Evolutionary conservation across 306 rosid genomes (phyloP).

Genomic region (Vigna reflexopilosa): DNA sequence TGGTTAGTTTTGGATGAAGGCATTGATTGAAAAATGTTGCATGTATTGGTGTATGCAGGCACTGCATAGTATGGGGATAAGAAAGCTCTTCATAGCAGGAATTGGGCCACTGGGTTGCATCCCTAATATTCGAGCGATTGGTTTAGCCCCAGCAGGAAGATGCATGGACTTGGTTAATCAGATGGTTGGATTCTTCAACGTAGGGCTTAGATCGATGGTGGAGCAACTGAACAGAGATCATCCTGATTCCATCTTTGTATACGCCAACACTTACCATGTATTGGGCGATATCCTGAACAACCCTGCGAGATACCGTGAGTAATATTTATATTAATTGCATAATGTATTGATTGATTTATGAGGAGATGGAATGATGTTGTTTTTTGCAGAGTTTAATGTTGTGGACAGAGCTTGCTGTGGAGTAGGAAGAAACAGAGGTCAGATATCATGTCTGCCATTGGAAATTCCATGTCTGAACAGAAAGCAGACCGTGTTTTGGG

Average conservation of each 20-base stretch:
- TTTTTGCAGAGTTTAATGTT: slow-evolving; percentile 65
- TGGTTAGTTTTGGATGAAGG: not conserved
- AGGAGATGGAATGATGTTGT: not conserved
- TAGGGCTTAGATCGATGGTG: slow-evolving; percentile 66
- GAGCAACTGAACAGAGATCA: slow-evolving; percentile 58
- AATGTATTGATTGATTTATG: no score
- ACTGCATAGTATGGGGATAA: slow-evolving; percentile 61
- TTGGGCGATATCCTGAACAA: slow-evolving; percentile 78
- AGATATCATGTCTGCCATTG: slow-evolving; percentile 70
- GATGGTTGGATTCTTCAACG: slow-evolving; percentile 68
- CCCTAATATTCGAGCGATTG: slow-evolving; percentile 65
- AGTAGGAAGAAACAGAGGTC: slow-evolving; percentile 59
- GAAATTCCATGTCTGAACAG: slow-evolving; percentile 62
- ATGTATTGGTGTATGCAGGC: slow-evolving; percentile 44
- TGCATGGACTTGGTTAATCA: slow-evolving; percentile 71
- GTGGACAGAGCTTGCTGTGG: slow-evolving; percentile 86
- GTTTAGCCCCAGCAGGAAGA: slow-evolving; percentile 56
- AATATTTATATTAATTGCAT: no score
- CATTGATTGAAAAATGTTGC: not conserved
- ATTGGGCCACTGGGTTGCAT: slow-evolving; percentile 87
- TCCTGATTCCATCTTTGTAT: slow-evolving; percentile 57
- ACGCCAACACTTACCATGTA: slow-evolving; percentile 60
- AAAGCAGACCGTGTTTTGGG: slow-evolving; percentile 70
- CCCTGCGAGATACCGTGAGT: slow-evolving; percentile 67
- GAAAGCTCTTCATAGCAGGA: slow-evolving; percentile 71